These are phyloP conservation scores for Leccinellum rugosiceps DNA, from an alignment of 768 basidiomycete species.

Conservation along the genomic window DNA sequence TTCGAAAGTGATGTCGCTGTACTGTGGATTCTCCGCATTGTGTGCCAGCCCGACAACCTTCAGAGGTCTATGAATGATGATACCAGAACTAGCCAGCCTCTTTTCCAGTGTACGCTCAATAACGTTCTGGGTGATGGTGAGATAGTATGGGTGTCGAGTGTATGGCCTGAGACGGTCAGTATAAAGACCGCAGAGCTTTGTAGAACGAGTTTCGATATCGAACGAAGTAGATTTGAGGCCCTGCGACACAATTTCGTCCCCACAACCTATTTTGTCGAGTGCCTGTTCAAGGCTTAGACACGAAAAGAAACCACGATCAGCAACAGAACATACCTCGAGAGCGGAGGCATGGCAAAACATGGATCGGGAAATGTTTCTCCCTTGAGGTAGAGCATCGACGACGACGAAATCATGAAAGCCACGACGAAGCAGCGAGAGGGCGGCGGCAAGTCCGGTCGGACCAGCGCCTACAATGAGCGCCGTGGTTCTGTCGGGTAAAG, in stretches of 20 bases:
- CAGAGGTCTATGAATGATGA: slow-evolving; percentile 36
- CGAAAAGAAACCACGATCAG: background rate
- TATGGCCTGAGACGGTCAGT: slow-evolving; percentile 36
- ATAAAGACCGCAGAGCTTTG: slow-evolving; percentile 26
- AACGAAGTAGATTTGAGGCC: slow-evolving; percentile 33
- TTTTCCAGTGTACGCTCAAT: slow-evolving; percentile 43
- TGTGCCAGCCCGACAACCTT: slow-evolving; percentile 37
- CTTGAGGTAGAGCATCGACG: slow-evolving; percentile 37
- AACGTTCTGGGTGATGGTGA: slow-evolving; percentile 42
- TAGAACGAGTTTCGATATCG: slow-evolving; percentile 31
- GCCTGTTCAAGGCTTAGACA: slow-evolving; percentile 39
- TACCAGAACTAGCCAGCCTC: slow-evolving; percentile 30
- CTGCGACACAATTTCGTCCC: slow-evolving; percentile 34
- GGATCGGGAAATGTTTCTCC: slow-evolving; percentile 42
- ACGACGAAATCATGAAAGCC: slow-evolving; percentile 41
- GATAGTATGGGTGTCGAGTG: slow-evolving; percentile 42
- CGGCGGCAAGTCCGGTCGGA: slow-evolving; percentile 46
- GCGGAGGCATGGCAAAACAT: slow-evolving; percentile 46
- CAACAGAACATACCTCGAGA: slow-evolving; percentile 38
- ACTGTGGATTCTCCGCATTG: slow-evolving; percentile 23
- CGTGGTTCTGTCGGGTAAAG: slow-evolving; percentile 35
- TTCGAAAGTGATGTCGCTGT: slow-evolving; percentile 45
- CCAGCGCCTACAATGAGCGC: slow-evolving; percentile 51
- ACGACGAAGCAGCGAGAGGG: slow-evolving; percentile 42
- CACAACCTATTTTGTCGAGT: slow-evolving; percentile 43